A percentile compares a stretch with the other conserved stretches of the same genome.
phyloP scores from a whole-genome alignment of 306 rosid species.

The Aeschynomene evenia region DNA sequence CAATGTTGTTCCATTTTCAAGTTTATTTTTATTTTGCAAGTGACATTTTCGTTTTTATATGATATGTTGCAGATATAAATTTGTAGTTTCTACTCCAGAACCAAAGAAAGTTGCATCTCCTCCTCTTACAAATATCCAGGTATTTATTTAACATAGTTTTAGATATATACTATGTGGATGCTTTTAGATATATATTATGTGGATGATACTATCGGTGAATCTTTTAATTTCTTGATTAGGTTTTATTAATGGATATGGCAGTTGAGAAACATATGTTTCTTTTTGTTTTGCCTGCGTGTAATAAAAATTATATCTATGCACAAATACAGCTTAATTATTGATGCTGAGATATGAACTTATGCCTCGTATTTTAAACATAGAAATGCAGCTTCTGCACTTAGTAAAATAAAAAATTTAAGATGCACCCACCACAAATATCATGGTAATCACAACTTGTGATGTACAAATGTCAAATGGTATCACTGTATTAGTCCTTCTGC shows the following conservation, averaged over 20 bases:
- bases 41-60: constrained; percentile 17
- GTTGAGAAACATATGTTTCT: not conserved
- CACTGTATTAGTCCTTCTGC: not conserved
- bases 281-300: not conserved
- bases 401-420: constrained; percentile 3
- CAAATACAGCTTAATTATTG: not conserved
- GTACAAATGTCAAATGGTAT: too few relatives aligned
- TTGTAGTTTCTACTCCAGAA: constrained; percentile 88
- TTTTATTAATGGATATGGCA: not conserved
- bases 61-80: constrained; percentile 74
- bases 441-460: constrained; percentile 16
- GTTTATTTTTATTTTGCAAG: not conserved
- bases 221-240: not conserved
- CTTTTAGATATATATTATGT: not conserved
- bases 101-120: constrained; percentile 88
- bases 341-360: not conserved
- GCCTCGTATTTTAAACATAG: not conserved
- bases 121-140: constrained; percentile 91
- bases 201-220: constrained; percentile 1
- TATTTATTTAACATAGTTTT: constrained; percentile 19
- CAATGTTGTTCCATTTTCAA: not conserved
- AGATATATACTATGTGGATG: constrained; percentile 4
- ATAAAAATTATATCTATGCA: not conserved
- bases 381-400: constrained; percentile 24
- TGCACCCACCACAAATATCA: not conserved